Base-by-base conservation (phyloP, 2,329 filamentous ascomycete species). In the Zasmidium citrigriseum region DNA sequence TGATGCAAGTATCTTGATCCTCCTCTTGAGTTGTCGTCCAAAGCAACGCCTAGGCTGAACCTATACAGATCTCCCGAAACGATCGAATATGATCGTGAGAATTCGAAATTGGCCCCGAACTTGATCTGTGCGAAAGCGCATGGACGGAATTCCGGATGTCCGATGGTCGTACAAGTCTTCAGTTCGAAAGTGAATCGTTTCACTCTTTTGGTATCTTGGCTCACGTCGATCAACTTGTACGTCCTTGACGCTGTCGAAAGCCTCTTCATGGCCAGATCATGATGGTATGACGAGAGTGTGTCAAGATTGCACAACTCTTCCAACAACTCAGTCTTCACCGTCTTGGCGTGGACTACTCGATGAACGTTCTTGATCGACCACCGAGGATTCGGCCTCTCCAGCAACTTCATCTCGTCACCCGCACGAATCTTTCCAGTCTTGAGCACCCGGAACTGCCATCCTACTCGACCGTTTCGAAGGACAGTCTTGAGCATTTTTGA, bases 311-410 rank as follows among this genome's bases (percentile, higher is more conserved):
- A 81, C 75, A 65, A 64, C 87, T 79, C 27, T 77, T 76, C 23
- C 2, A 62, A 23, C 4, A 64, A 50, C 74, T 78, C 25, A 82
- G 76, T 67, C 82, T 76, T 68, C 86, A 85, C 38, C 88, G 72
- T 61, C 84, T 88, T 70, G 87, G 25, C 54, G 14, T 53, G 29
- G 4, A 60, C 54, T 10, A 60, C 59, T 21, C 56, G 82, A 69
- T 88, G 86, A 0, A 89, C 74, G 11, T 82, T 76, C 68, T 85
- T 83, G 34, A 89, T 79, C 0, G 85, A 86, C 87, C 86, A 89
- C 44, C 76, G 65, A 0, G 85, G 84, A 73, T 83, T 76, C 20
- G 70, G 77, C 12, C 86, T 77, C 69, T 84, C 79, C 0, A 86
- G 72, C 0, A 89, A 74, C 3, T 70, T 72, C 60, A 89, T 82